Evolutionary conservation across 345 rosid genomes (phyloP).

Genomic region (Pistacia vera): DNA sequence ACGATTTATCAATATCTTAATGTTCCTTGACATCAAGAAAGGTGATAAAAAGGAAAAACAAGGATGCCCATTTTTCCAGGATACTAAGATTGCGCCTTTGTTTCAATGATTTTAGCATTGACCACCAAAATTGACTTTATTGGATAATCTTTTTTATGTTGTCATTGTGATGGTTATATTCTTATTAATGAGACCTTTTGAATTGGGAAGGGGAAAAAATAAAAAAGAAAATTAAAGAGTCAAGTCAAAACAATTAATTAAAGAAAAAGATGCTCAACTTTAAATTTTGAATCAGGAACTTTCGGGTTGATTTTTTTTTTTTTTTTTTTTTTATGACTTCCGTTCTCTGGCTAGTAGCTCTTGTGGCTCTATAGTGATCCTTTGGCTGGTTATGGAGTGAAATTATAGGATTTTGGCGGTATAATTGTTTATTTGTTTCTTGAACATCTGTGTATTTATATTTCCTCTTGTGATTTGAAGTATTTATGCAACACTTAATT

Average conservation of each 20-base stretch:
- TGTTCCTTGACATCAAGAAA: background rate
- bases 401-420: no score
- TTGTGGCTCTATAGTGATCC: background rate
- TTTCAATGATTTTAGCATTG: no score
- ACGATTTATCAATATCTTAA: constrained; percentile 8
- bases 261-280: background rate
- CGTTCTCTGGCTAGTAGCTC: no score
- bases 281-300: background rate
- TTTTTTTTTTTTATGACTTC: no score
- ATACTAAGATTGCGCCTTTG: no score
- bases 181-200: background rate
- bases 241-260: background rate
- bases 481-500: background rate
- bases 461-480: background rate
- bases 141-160: background rate
- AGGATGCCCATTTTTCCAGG: no score
- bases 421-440: background rate
- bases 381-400: background rate
- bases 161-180: background rate
- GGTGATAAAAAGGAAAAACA: no score
- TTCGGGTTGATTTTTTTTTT: no score
- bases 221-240: background rate
- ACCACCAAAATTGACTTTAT: no score
- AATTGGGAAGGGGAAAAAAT: background rate
- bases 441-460: background rate